Evolutionary conservation across 208 protist species (phyloP).

Genomic region (Lotmaria passim): DNA sequence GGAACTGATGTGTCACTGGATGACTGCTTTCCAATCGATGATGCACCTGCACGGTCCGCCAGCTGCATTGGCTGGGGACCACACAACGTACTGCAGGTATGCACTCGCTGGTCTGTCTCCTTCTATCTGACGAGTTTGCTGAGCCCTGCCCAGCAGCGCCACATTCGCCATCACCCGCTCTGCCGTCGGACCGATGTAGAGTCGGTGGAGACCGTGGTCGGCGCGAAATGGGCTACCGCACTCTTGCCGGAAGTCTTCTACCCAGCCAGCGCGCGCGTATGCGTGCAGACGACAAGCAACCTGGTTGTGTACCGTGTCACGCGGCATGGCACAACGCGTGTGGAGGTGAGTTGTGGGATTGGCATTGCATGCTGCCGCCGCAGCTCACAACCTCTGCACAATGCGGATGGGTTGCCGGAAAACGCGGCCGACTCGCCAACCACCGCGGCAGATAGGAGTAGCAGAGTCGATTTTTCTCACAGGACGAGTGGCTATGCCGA

Average conservation of each 20-base stretch:
- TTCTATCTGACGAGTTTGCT: conserved; percentile 54
- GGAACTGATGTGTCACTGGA: conserved; percentile 26
- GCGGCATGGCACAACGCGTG: conserved; percentile 29
- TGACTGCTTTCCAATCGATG: conserved; percentile 52
- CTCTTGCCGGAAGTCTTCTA: conserved; percentile 64
- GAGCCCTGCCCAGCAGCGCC: conserved; percentile 35
- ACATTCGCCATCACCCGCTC: conserved; percentile 41
- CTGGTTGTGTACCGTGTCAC: conserved; percentile 78
- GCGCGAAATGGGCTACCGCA: conserved; percentile 67
- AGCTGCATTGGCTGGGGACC: conserved; percentile 69
- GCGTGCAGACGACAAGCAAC: conserved; percentile 65
- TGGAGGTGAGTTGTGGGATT: conserved; percentile 46
- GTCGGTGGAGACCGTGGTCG: conserved; percentile 41
- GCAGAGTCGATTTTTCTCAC: too few species aligned
- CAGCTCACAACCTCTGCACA: not conserved
- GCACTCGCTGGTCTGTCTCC: conserved; percentile 60
- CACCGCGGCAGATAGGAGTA: not conserved
- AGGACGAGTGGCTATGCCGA: too few species aligned
- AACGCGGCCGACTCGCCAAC: not conserved
- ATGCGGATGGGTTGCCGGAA: not conserved
- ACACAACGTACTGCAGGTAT: conserved; percentile 84
- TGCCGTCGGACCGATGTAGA: conserved; percentile 29
- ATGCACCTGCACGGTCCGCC: conserved; percentile 43
- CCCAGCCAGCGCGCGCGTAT: conserved; percentile 65
- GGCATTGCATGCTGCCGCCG: conserved; percentile 38